phyloP scores from a whole-genome alignment of 108 stramenopile genomes.

The Fistulifera pelliculosa region DNA sequence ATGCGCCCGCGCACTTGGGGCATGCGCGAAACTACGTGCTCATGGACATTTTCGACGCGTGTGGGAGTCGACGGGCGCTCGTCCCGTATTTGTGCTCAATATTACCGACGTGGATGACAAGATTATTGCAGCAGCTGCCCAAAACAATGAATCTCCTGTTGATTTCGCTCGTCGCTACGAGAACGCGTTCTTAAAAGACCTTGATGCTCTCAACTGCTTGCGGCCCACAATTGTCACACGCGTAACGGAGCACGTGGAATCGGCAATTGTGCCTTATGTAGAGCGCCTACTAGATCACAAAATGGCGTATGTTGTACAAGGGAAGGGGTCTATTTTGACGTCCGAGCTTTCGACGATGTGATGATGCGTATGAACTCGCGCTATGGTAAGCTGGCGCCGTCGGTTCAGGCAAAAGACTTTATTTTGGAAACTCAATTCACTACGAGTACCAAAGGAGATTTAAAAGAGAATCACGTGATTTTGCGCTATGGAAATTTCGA shows the following conservation, averaged over 20 bases:
- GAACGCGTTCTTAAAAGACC: constrained; percentile 63
- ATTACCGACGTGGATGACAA: constrained; percentile 99
- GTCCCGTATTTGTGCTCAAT: constrained; percentile 79
- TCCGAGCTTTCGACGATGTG: constrained; percentile 53
- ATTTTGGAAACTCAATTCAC: background rate
- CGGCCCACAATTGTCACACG: constrained; percentile 85
- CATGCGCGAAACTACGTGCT: constrained; percentile 94
- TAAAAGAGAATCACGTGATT: constrained; percentile 88
- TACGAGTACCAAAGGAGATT: background rate
- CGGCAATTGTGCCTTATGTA: constrained; percentile 83
- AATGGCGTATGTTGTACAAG: constrained; percentile 73
- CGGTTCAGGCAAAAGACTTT: constrained; percentile 50
- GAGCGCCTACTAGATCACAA: constrained; percentile 55
- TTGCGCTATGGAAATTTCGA: constrained; percentile 94
- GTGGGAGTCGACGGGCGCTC: constrained; percentile 23
- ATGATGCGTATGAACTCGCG: constrained; percentile 28
- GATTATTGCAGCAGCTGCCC: constrained; percentile 67
- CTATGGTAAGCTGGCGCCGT: constrained; percentile 89
- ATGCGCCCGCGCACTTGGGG: constrained; percentile 93
- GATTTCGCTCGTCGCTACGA: constrained; percentile 49
- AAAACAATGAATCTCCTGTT: constrained; percentile 27
- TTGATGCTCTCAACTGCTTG: constrained; percentile 58
- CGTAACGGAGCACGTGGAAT: constrained; percentile 85
- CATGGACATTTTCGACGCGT: constrained; percentile 92
- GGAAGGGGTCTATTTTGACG: constrained; percentile 89